phyloP scores from a whole-genome alignment of 306 rosid species.

The Vigna nakashimae region DNA sequence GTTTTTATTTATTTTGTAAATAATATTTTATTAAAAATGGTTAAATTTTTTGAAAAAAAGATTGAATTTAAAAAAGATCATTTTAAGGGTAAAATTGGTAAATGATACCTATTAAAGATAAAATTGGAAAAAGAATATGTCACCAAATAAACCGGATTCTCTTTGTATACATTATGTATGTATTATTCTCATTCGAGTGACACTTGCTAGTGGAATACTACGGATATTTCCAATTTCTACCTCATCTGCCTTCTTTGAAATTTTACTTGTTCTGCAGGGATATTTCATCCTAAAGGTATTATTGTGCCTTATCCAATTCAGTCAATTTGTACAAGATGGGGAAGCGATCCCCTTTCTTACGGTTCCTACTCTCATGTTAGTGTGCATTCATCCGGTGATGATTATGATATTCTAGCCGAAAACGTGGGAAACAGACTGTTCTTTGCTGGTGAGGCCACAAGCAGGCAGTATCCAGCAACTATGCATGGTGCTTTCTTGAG shows the following conservation, averaged over 20 bases:
- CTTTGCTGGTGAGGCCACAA: constrained; percentile 98
- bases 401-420: constrained; percentile 89
- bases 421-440: constrained; percentile 77
- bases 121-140: too few relatives aligned
- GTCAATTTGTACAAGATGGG: constrained; percentile 94
- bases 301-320: constrained; percentile 82
- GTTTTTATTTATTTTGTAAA: too few relatives aligned
- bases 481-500: constrained; percentile 97
- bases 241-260: constrained; percentile 7
- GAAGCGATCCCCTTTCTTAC: constrained; percentile 82
- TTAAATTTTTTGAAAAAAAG: too few relatives aligned
- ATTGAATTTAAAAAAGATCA: too few relatives aligned
- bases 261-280: constrained; percentile 61
- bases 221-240: constrained; percentile 29
- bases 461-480: constrained; percentile 92
- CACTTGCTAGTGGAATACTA: constrained; percentile 2
- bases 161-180: not conserved
- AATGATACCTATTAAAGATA: too few relatives aligned
- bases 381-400: constrained; percentile 81
- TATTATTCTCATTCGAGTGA: not conserved
- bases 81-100: too few relatives aligned
- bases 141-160: too few relatives aligned
- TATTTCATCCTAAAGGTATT: constrained; percentile 74
- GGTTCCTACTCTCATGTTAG: constrained; percentile 96
- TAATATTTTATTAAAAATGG: too few relatives aligned